Evolutionary conservation across 768 basidiomycete genomes (phyloP), one percentile per base, ranked within the genome.

Genomic region (Obba rivulosa): DNA sequence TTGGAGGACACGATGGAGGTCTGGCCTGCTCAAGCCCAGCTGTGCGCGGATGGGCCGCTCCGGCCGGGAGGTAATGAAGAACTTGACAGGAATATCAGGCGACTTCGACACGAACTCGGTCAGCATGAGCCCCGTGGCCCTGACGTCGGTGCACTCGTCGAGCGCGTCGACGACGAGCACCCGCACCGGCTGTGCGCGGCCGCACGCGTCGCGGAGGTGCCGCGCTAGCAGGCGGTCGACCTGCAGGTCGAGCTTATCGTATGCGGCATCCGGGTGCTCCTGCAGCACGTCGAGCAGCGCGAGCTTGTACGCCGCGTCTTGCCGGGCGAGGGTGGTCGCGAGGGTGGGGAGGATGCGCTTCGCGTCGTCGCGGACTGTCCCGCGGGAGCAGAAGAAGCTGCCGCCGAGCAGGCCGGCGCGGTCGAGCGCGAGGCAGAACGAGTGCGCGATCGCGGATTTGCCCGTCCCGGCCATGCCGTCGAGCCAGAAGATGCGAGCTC

Each of bases 371-470:
- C 35, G 45, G 13, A 31, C 13, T 25, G 53, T 56, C 9, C 46
- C 50, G 2, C 57, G 51, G 34, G 64, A 58, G 45, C 68, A 70
- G 52, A 63, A 65, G 50, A 65, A 69, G n/a, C 56, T 66, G 3
- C 65, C 62, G 4, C 66, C 69, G 13, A 72, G 63, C 9, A 49
- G 40, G 2, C 54, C 50, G 16, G 45, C 36, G 4, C 56, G 39
- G 14, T 51, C 38, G 16, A 62, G 57, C n/a, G 41, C 45, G 3
- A 54, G 13, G 14, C 64, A 63, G 17, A 72, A 49, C 4, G 66
- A 63, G 34, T 66, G 62, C 8, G 69, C 61, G 16, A 73, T 66
- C 22, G 68, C 49, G 3, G 69, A 68, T 52, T 71, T 72, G 10
- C 72, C 72, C 9, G 53, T 57, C 10, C 71, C 71, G 14, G 69